phyloP scores from a whole-genome alignment of 768 basidiomycete genomes.

The Suillus discolor region DNA sequence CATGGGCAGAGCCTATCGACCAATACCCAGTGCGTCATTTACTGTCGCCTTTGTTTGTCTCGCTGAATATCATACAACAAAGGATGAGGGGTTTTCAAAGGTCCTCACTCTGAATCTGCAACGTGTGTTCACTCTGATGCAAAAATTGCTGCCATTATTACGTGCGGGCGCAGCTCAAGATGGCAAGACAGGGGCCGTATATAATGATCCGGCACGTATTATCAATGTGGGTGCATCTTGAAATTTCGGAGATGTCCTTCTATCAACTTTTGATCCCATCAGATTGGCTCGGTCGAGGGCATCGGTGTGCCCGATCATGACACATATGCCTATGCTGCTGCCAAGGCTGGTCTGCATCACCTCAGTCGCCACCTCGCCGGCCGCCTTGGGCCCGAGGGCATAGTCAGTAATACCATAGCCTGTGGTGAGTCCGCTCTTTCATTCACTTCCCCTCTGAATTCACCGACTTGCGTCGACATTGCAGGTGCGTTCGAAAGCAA shows the following conservation, averaged over 20 bases:
- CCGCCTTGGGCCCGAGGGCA: conserved; percentile 56
- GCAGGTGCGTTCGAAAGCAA: conserved; percentile 45
- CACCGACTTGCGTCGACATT: not conserved
- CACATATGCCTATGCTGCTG: conserved; percentile 66
- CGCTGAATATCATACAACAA: conserved; percentile 5
- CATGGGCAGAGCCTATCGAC: conserved; percentile 51
- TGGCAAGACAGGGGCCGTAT: conserved; percentile 38
- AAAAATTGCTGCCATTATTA: conserved; percentile 60
- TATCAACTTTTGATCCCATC: not conserved
- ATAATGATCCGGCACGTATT: conserved; percentile 54
- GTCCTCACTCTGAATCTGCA: conserved; percentile 64
- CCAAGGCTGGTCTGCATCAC: conserved; percentile 65
- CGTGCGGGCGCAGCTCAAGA: conserved; percentile 45
- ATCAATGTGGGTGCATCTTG: conserved; percentile 51
- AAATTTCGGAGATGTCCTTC: conserved; percentile 1
- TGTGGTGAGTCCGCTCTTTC: conserved; percentile 43
- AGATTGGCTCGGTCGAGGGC: conserved; percentile 70
- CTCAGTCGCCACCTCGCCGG: conserved; percentile 59
- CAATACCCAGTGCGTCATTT: conserved; percentile 42
- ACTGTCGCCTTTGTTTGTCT: conserved; percentile 12
- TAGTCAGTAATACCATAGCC: conserved; percentile 65
- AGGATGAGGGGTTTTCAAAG: conserved; percentile 63
- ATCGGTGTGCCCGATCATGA: conserved; percentile 53
- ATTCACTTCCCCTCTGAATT: not conserved
- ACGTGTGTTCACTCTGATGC: conserved; percentile 64